phyloP scores from a whole-genome alignment of 108 stramenopile species.

The Cyclotella kingstonii region DNA sequence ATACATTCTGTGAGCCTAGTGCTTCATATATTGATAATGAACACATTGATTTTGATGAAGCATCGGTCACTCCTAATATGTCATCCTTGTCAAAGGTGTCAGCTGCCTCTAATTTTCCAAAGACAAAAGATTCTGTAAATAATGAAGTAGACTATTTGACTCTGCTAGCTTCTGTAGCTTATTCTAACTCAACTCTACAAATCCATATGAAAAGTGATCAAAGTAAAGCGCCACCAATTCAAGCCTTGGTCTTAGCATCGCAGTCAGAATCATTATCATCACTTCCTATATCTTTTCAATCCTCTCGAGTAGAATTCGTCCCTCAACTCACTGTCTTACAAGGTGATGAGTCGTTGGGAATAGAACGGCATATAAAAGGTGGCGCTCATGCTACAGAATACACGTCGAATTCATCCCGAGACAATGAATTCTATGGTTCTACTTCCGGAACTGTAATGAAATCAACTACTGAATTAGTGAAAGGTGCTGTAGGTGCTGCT shows the following conservation, averaged over 20 bases:
- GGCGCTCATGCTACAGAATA: neutral
- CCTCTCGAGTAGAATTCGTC: constrained; percentile 25
- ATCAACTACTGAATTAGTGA: constrained; percentile 50
- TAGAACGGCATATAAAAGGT: constrained; percentile 3
- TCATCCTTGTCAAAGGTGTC: constrained; percentile 6
- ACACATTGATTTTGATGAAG: constrained; percentile 10
- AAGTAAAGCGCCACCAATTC: neutral
- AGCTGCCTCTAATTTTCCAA: neutral
- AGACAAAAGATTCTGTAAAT: neutral
- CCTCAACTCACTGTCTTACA: constrained; percentile 5
- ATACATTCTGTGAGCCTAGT: constrained; percentile 4
- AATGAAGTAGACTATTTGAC: constrained; percentile 27
- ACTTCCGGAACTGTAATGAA: constrained; percentile 43
- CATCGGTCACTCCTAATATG: neutral
- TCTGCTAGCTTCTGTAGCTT: constrained; percentile 2
- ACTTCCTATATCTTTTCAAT: constrained; percentile 20
- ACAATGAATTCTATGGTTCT: constrained; percentile 26
- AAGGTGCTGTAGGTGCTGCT: constrained; percentile 50
- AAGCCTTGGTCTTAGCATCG: constrained; percentile 24
- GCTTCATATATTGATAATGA: neutral
- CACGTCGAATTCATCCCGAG: constrained; percentile 13
- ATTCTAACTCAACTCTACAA: constrained; percentile 4
- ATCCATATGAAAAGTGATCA: constrained; percentile 2
- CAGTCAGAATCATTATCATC: constrained; percentile 8
- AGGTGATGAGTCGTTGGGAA: neutral